Conservation (phyloP, 1,284 basidiomycete genomes). For the Cryptococcus depauperatus region DNA sequence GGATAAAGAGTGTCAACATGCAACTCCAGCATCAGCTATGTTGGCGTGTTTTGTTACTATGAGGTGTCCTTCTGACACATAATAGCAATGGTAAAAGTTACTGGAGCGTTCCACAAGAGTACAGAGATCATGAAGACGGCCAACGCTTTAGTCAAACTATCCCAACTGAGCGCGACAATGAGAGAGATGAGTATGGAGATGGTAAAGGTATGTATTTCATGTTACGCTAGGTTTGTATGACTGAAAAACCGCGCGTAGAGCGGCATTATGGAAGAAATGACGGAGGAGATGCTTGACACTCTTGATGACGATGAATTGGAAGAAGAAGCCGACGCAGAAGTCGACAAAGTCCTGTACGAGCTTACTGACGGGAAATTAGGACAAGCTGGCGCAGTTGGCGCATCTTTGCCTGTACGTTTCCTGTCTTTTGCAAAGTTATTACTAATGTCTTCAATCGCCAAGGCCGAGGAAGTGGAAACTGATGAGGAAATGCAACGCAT, state of each 20-base stretch:
- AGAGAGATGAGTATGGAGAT: conserved; percentile 98
- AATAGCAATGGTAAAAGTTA: conserved; percentile 92
- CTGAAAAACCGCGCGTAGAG: conserved; percentile 63
- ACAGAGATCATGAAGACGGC: conserved; percentile 99
- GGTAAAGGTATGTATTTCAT: conserved; percentile 65
- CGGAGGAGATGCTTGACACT: conserved; percentile 69
- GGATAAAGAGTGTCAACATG: conserved; percentile 80
- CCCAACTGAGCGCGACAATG: conserved; percentile 88
- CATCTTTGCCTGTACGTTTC: conserved; percentile 65
- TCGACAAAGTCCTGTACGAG: conserved; percentile 93
- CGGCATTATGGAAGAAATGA: conserved; percentile 88
- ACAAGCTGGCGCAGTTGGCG: conserved; percentile 63
- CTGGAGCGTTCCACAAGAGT: conserved; percentile 90
- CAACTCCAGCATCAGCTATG: conserved; percentile 91
- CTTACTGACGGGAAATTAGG: conserved; percentile 94
- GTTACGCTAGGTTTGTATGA: not conserved
- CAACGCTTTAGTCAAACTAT: conserved; percentile 82
- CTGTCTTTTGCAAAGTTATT: not conserved
- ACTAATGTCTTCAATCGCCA: not conserved
- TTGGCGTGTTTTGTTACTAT: conserved; percentile 46
- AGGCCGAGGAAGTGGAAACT: conserved; percentile 59
- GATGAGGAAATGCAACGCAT: conserved; percentile 80
- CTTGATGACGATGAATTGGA: conserved; percentile 88
- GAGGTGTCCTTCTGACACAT: not conserved
- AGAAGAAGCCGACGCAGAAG: conserved; percentile 93